Percentiles rank a stretch among this genome's conserved stretches.
Conservation (phyloP, 352 stramenopile genomes). For the Phytophthora fragariae region DNA sequence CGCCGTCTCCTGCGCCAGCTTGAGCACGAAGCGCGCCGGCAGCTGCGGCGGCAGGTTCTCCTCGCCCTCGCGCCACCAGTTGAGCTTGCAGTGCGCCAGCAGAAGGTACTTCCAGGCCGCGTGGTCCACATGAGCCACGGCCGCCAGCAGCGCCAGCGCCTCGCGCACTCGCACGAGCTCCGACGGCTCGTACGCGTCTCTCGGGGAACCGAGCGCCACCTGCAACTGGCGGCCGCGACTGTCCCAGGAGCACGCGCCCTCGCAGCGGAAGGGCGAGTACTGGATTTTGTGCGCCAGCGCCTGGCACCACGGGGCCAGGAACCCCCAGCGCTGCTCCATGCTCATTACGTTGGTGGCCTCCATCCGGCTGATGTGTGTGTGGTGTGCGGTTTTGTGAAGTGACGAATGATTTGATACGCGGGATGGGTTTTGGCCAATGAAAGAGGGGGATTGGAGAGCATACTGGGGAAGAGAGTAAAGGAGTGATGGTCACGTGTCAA, state of each 20-base stretch:
- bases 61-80: conserved; percentile 31
- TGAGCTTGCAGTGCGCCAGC: conserved; percentile 30
- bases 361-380: not conserved
- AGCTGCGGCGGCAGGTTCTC: conserved; percentile 32
- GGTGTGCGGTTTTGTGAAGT: not conserved
- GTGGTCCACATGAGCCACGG: conserved; percentile 34
- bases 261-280: conserved; percentile 12
- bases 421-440: not conserved
- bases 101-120: conserved; percentile 38
- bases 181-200: conserved; percentile 5
- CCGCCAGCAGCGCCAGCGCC: conserved; percentile 38
- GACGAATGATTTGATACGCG: not conserved
- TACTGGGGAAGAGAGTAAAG: not conserved
- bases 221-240: conserved; percentile 1
- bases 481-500: not conserved
- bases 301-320: conserved; percentile 20
- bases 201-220: conserved; percentile 14
- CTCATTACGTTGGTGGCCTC: not conserved
- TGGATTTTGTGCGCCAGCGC: conserved; percentile 1
- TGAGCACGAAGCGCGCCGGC: conserved; percentile 21
- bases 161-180: conserved; percentile 24
- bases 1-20: conserved; percentile 8
- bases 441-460: not conserved
- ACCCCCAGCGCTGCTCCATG: conserved; percentile 21
- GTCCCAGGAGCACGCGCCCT: conserved; percentile 7